These are phyloP conservation scores for Hypseocharis bilobata DNA, from an alignment of 441 rosid genomes.

Conservation along the genomic window DNA sequence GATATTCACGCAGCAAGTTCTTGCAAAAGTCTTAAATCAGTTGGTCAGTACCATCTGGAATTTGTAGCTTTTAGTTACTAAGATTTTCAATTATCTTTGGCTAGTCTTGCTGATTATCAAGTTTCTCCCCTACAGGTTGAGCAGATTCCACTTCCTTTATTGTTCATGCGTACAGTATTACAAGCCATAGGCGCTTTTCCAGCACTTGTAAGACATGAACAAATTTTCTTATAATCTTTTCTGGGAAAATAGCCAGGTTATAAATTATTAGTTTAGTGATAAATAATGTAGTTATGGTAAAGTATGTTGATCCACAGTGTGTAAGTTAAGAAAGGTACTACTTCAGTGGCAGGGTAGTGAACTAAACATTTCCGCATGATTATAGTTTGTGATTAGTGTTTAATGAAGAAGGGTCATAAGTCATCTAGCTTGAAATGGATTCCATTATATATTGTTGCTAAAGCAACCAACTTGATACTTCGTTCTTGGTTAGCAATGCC, in stretches of 20 bases:
- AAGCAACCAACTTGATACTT: not conserved
- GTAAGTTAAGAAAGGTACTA: not conserved
- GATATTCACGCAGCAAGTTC: slow-evolving; percentile 85
- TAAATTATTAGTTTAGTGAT: not conserved
- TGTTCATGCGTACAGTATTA: slow-evolving; percentile 97
- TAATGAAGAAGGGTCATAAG: not conserved
- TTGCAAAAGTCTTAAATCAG: slow-evolving; percentile 93
- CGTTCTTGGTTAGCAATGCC: not conserved
- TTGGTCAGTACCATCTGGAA: slow-evolving; percentile 49
- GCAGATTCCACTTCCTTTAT: slow-evolving; percentile 90
- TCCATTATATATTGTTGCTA: not conserved
- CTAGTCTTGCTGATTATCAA: slow-evolving; percentile 19
- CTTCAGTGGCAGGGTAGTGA: not conserved
- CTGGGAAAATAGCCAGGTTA: not conserved
- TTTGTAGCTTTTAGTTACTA: slow-evolving; percentile 10
- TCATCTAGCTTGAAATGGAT: not conserved
- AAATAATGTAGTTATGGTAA: not conserved
- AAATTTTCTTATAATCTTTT: slow-evolving; percentile 4
- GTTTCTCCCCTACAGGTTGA: slow-evolving; percentile 59
- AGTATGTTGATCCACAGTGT: not conserved
- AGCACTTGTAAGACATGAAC: slow-evolving; percentile 56
- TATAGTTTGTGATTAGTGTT: too few species aligned
- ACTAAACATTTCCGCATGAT: not conserved
- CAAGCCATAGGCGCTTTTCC: slow-evolving; percentile 97
- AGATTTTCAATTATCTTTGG: slow-evolving; percentile 11